A percentile compares a stretch with the other conserved stretches of the same genome.
Evolutionary conservation across 306 rosid genomes (phyloP).

Genomic region (Cucumis sativus): Cucumber_9930_V3 NC_026660.2:1240001-1240500

Average conservation of each 20-base stretch:
- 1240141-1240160: not conserved
- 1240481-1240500: not conserved
- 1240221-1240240: constrained; percentile 34
- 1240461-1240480: not conserved
- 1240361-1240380: not conserved
- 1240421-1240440: not conserved
- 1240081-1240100: not conserved
- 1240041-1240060: not conserved
- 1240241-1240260: constrained; percentile 97
- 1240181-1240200: not conserved
- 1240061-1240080: not conserved
- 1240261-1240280: constrained; percentile 90
- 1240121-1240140: not conserved
- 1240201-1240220: not conserved
- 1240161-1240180: not conserved
- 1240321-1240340: not conserved
- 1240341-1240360: not conserved
- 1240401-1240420: not conserved
- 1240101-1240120: not conserved
- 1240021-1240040: not conserved
- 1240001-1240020: not conserved
- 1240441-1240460: not conserved
- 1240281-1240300: constrained; percentile 85
- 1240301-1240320: constrained; percentile 62
- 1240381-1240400: not conserved